A percentile compares a stretch with the other conserved stretches of the same genome.
Evolutionary conservation across 2,329 filamentous ascomycete genomes (phyloP).

Genomic region (Monosporascus sp.): DNA sequence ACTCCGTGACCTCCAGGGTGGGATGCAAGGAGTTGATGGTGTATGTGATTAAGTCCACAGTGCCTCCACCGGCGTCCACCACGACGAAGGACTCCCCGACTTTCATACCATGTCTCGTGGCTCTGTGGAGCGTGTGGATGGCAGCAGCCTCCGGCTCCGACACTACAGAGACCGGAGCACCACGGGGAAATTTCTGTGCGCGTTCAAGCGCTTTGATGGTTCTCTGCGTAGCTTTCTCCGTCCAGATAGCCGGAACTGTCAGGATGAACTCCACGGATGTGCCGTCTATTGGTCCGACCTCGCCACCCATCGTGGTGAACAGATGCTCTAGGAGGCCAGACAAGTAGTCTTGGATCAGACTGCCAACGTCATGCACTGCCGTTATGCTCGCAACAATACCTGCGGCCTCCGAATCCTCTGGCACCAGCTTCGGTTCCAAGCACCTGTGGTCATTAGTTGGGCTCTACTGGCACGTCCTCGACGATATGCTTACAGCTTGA

Average conservation of each 20-base stretch:
- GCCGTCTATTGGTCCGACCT: conserved; percentile 34
- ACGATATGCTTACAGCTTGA: conserved; percentile 37
- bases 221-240: conserved; percentile 45
- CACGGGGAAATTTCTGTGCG: conserved; percentile 25
- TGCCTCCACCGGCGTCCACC: conserved; percentile 48
- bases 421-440: not conserved
- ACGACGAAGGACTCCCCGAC: conserved; percentile 44
- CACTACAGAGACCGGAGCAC: conserved; percentile 36
- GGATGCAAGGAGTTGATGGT: conserved; percentile 38
- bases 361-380: not conserved
- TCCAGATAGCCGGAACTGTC: conserved; percentile 56
- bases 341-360: conserved; percentile 34
- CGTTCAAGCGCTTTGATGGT: conserved; percentile 41
- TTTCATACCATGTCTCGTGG: conserved; percentile 35
- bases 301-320: conserved; percentile 34
- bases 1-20: conserved; percentile 41
- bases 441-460: not conserved
- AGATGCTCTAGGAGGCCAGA: conserved; percentile 43
- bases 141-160: conserved; percentile 50
- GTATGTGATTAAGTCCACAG: conserved; percentile 29
- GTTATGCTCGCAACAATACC: not conserved
- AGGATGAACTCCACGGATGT: conserved; percentile 48
- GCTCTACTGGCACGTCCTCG: conserved; percentile 12
- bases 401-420: not conserved
- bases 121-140: conserved; percentile 39